phyloP scores from a whole-genome alignment of 2,329 filamentous ascomycete species.

The Microcera coccophila region DNA sequence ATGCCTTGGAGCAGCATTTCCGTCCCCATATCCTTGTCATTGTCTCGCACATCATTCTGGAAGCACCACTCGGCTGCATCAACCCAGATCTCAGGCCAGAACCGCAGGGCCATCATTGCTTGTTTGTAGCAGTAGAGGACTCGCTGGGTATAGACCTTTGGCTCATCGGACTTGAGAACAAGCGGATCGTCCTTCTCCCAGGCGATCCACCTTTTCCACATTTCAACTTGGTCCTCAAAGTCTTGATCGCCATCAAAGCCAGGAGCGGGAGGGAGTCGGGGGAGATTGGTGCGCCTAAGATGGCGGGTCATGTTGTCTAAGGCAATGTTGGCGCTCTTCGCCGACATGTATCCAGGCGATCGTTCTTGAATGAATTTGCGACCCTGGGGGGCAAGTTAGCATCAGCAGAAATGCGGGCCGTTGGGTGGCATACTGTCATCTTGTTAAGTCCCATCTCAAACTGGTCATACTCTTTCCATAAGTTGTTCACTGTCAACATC shows the following conservation, averaged over 20 bases:
- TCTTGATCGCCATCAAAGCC: constrained; percentile 86
- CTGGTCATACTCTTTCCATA: constrained; percentile 97
- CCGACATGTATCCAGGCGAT: constrained; percentile 93
- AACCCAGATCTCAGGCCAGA: constrained; percentile 95
- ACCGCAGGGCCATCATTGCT: constrained; percentile 85
- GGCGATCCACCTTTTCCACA: constrained; percentile 91
- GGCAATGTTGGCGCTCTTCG: constrained; percentile 82
- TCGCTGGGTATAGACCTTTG: constrained; percentile 68
- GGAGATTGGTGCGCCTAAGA: constrained; percentile 71
- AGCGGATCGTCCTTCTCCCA: constrained; percentile 95
- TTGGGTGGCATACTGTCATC: constrained; percentile 61
- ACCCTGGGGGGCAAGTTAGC: constrained; percentile 51
- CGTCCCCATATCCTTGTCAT: constrained; percentile 60
- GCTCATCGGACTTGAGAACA: constrained; percentile 78
- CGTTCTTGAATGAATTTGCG: constrained; percentile 93
- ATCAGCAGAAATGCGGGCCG: constrained; percentile 5
- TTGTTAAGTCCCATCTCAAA: constrained; percentile 96
- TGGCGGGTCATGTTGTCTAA: constrained; percentile 83
- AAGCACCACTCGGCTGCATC: constrained; percentile 93
- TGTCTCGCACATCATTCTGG: constrained; percentile 63
- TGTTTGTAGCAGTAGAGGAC: constrained; percentile 91
- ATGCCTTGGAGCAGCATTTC: constrained; percentile 80
- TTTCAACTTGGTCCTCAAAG: constrained; percentile 75
- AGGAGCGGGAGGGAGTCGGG: constrained; percentile 73
- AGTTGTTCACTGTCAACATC: constrained; percentile 71